These are phyloP conservation scores for Solanum tacnaense DNA, from an alignment of 257 asterid species.

Conservation along the genomic window DNA sequence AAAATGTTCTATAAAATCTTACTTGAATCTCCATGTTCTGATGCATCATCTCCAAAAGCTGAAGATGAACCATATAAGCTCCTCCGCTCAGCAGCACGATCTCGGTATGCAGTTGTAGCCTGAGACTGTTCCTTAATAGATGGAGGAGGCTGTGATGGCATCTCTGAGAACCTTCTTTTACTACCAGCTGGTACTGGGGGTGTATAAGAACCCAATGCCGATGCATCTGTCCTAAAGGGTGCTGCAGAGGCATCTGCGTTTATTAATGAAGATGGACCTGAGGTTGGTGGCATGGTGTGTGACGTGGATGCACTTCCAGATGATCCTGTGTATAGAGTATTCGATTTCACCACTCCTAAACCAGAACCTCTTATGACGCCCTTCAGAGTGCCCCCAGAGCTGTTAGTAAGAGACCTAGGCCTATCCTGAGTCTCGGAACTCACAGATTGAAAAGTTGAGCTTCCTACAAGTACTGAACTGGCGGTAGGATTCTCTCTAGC, in stretches of 20 bases:
- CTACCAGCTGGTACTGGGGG: constrained; percentile 54
- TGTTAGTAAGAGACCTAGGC: constrained; percentile 32
- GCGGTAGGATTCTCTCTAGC: constrained; percentile 25
- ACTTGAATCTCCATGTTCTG: constrained; percentile 77
- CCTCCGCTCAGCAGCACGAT: constrained; percentile 98
- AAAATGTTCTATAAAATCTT: constrained; percentile 28
- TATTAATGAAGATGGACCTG: constrained; percentile 27
- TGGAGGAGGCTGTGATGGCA: constrained; percentile 46
- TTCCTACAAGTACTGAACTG: constrained; percentile 24
- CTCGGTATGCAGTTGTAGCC: constrained; percentile 54
- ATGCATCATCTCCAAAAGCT: constrained; percentile 49
- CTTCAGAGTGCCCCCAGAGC: constrained; percentile 61
- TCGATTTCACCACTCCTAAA: constrained; percentile 71
- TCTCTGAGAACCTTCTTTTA: constrained; percentile 90
- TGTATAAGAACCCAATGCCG: constrained; percentile 70
- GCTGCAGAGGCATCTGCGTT: constrained; percentile 35
- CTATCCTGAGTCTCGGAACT: constrained; percentile 52
- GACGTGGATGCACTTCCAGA: constrained; percentile 34
- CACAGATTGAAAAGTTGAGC: constrained; percentile 29
- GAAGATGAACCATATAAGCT: constrained; percentile 84
- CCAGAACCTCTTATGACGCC: constrained; percentile 93
- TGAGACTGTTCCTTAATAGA: constrained; percentile 58
- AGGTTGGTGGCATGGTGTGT: constrained; percentile 19
- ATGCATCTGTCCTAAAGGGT: constrained; percentile 77
- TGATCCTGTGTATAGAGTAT: constrained; percentile 51